Conservation (phyloP, 345 rosid species). For the Eutrema yunnanense region DNA sequence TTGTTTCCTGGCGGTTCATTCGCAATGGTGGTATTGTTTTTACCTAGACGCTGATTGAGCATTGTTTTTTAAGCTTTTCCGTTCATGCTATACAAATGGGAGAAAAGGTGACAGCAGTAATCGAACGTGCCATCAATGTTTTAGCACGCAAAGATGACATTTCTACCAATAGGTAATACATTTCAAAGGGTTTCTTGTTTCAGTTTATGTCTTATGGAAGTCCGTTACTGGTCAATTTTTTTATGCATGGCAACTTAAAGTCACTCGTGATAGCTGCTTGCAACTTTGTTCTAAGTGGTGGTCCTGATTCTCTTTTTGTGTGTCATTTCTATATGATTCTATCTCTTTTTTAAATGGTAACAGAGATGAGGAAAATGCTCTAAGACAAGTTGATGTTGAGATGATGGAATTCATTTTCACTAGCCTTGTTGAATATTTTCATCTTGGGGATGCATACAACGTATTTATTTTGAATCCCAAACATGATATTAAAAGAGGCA, state of each 20-base stretch:
- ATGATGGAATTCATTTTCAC: conserved; percentile 78
- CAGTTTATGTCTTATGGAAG: background rate
- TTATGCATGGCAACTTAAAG: background rate
- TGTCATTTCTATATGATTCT: background rate
- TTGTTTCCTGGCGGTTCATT: conserved; percentile 5
- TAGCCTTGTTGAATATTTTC: conserved; percentile 87
- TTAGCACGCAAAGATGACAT: conserved; percentile 71
- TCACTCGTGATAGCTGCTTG: background rate
- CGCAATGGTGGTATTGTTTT: conserved; percentile 2
- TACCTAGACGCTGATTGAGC: background rate
- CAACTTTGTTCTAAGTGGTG: background rate
- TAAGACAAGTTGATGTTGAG: conserved; percentile 88
- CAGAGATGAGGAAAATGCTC: conserved; percentile 57
- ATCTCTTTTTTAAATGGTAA: conserved; percentile 13
- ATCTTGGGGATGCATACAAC: conserved; percentile 82
- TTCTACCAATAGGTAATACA: conserved; percentile 51
- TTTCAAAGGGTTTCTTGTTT: background rate
- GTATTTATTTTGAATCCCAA: conserved; percentile 82
- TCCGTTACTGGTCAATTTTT: background rate
- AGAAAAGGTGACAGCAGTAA: conserved; percentile 75
- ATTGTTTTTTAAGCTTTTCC: conserved; percentile 52
- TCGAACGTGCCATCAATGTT: conserved; percentile 78
- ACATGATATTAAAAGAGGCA: conserved; percentile 41
- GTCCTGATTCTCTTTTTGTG: conserved; percentile 14
- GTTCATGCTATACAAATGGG: conserved; percentile 93